Conservation (phyloP, 2,329 filamentous ascomycete species). For the Helotiales sp. region DNA sequence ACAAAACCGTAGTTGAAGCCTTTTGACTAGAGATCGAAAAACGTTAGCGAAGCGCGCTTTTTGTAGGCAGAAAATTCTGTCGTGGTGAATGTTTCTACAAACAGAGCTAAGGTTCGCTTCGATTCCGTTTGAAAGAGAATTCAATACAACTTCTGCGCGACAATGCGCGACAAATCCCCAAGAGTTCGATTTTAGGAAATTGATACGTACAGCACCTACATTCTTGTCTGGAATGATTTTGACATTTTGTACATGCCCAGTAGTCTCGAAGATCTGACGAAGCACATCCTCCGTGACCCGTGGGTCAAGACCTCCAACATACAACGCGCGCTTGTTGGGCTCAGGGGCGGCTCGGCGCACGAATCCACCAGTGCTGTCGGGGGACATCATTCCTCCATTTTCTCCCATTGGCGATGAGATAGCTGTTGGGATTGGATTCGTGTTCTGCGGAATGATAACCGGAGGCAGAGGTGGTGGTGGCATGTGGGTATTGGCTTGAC, state of each 20-base stretch:
- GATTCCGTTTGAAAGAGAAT: conserved; percentile 36
- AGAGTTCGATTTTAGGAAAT: conserved; percentile 37
- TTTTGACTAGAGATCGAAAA: conserved; percentile 67
- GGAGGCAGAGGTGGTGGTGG: conserved; percentile 85
- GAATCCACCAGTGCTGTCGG: conserved; percentile 79
- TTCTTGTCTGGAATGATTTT: conserved; percentile 99
- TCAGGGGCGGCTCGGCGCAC: conserved; percentile 91
- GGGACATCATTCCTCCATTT: conserved; percentile 77
- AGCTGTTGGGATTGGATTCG: conserved; percentile 89
- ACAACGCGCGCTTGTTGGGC: conserved; percentile 97
- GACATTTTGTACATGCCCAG: conserved; percentile 95
- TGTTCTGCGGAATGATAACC: conserved; percentile 91
- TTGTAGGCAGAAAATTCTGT: conserved; percentile 4
- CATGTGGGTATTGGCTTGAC: conserved; percentile 78
- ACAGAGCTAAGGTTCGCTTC: conserved; percentile 29
- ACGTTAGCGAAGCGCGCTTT: conserved; percentile 6
- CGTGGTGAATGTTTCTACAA: conserved; percentile 8
- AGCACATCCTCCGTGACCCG: conserved; percentile 95
- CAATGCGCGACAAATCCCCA: conserved; percentile 30
- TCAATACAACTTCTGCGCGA: conserved; percentile 16
- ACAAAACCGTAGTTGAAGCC: conserved; percentile 99
- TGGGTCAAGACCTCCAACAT: conserved; percentile 93
- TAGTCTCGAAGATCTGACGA: conserved; percentile 98
- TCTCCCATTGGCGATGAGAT: conserved; percentile 84
- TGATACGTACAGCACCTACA: conserved; percentile 65